Percentiles rank a stretch among this genome's conserved stretches.
Conservation (phyloP, 352 stramenopile genomes). For the Phytopythium cucurbitacearum region DNA sequence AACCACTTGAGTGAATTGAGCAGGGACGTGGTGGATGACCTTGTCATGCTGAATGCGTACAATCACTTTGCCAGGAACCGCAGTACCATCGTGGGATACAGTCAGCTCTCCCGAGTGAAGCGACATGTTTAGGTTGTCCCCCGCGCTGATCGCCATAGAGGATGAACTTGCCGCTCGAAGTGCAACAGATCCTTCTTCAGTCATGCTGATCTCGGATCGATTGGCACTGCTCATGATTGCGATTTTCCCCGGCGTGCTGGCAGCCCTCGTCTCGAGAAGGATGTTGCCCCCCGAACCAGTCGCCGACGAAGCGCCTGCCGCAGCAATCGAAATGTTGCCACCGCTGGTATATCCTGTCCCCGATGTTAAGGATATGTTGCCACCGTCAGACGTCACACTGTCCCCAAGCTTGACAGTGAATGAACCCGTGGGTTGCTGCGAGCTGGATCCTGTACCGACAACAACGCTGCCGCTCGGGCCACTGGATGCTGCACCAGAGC, state of each 20-base stretch:
- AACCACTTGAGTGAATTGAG: conserved; percentile 89
- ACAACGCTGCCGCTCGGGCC: conserved; percentile 5
- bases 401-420: not conserved
- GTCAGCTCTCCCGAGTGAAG: conserved; percentile 47
- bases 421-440: not conserved
- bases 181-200: conserved; percentile 27
- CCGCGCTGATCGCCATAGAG: conserved; percentile 36
- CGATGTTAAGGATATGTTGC: conserved; percentile 4
- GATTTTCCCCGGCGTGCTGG: conserved; percentile 7
- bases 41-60: conserved; percentile 53
- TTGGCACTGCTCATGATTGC: conserved; percentile 14
- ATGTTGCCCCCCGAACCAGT: conserved; percentile 15
- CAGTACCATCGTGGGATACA: conserved; percentile 38
- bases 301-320: conserved; percentile 11
- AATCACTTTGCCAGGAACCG: conserved; percentile 41
- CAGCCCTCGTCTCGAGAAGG: conserved; percentile 19
- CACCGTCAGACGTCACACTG: not conserved
- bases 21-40: conserved; percentile 64
- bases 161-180: conserved; percentile 25
- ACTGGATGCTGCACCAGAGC: conserved; percentile 4
- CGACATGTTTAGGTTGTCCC: conserved; percentile 45
- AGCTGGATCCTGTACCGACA: conserved; percentile 21
- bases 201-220: conserved; percentile 19
- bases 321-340: conserved; percentile 19
- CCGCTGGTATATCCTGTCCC: conserved; percentile 1